phyloP scores from a whole-genome alignment of 495 filamentous ascomycete species.

The Penicillium taxi region DNA sequence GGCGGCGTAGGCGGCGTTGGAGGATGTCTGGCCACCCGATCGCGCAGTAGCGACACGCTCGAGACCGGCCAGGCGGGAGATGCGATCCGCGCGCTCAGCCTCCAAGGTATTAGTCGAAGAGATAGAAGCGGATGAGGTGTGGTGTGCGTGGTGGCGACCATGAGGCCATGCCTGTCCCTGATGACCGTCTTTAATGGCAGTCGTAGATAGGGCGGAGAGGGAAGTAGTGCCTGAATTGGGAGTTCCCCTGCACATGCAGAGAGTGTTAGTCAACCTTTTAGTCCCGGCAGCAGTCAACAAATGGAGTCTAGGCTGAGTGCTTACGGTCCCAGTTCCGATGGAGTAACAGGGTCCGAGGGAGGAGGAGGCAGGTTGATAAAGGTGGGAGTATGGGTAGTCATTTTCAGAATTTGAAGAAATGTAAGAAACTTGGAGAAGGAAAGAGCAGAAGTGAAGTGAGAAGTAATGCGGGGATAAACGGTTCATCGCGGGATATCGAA shows the following conservation, averaged over 20 bases:
- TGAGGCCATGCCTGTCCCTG: conserved; percentile 57
- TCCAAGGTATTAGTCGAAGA: conserved; percentile 64
- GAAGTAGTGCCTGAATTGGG: conserved; percentile 82
- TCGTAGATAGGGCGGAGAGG: conserved; percentile 78
- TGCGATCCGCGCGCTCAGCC: conserved; percentile 87
- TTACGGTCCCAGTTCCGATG: conserved; percentile 80
- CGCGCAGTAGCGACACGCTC: conserved; percentile 69
- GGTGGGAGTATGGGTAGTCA: conserved; percentile 50
- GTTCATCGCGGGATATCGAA: too few relatives aligned
- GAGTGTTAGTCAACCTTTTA: too few relatives aligned
- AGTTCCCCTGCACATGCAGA: conserved; percentile 56
- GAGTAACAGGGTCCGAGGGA: conserved; percentile 78
- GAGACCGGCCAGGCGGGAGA: conserved; percentile 80
- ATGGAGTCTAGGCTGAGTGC: too few relatives aligned
- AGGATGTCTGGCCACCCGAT: conserved; percentile 30
- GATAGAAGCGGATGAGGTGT: conserved; percentile 40
- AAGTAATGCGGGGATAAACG: too few relatives aligned
- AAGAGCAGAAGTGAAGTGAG: conserved; percentile 1
- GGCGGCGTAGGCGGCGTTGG: conserved; percentile 16
- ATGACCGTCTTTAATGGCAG: conserved; percentile 90
- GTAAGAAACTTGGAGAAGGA: background rate
- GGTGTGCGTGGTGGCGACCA: conserved; percentile 52
- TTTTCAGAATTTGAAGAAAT: conserved; percentile 9
- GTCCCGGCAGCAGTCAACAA: too few relatives aligned
- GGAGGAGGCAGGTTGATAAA: conserved; percentile 81